These are phyloP conservation scores for Leccinum subtestaceum DNA, from an alignment of 768 basidiomycete species.

Conservation along the genomic window DNA sequence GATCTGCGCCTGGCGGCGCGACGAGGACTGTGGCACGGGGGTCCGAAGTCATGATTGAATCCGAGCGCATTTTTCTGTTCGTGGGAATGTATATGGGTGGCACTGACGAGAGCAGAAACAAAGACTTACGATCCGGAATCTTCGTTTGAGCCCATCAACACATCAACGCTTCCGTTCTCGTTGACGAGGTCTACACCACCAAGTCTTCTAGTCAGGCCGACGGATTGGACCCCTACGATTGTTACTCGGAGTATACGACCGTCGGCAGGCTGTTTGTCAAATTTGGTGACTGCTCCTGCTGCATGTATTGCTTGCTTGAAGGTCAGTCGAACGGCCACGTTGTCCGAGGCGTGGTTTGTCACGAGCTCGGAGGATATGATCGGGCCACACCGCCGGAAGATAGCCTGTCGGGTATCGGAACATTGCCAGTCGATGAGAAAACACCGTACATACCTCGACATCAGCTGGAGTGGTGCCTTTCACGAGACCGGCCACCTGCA, in stretches of 20 bases:
- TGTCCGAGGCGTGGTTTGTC: slow-evolving; percentile 21
- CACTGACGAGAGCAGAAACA: no score
- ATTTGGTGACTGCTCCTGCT: slow-evolving; percentile 64
- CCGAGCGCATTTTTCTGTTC: slow-evolving; percentile 81
- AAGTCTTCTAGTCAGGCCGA: slow-evolving; percentile 55
- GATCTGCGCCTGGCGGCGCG: slow-evolving; percentile 64
- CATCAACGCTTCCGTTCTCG: slow-evolving; percentile 40
- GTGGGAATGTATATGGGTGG: background rate
- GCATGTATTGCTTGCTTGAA: slow-evolving; percentile 67
- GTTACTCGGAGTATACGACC: slow-evolving; percentile 68
- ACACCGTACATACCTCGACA: slow-evolving; percentile 43
- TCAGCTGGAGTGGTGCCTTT: slow-evolving; percentile 79
- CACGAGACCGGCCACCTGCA: slow-evolving; percentile 73
- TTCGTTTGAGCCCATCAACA: slow-evolving; percentile 52
- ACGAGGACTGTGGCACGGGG: slow-evolving; percentile 69
- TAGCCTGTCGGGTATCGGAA: slow-evolving; percentile 42
- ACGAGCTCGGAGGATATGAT: slow-evolving; percentile 44
- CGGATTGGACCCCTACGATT: slow-evolving; percentile 56
- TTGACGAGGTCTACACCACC: slow-evolving; percentile 50
- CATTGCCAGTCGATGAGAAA: background rate
- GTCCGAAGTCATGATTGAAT: slow-evolving; percentile 56
- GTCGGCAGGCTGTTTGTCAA: slow-evolving; percentile 79
- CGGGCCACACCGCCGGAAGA: slow-evolving; percentile 77
- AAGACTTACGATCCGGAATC: slow-evolving; percentile 52
- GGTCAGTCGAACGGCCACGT: slow-evolving; percentile 65